Evolutionary conservation across 73 alveolate genomes (phyloP), one percentile per base, ranked within the genome.

Genomic region (Paramecium caudatum): DNA sequence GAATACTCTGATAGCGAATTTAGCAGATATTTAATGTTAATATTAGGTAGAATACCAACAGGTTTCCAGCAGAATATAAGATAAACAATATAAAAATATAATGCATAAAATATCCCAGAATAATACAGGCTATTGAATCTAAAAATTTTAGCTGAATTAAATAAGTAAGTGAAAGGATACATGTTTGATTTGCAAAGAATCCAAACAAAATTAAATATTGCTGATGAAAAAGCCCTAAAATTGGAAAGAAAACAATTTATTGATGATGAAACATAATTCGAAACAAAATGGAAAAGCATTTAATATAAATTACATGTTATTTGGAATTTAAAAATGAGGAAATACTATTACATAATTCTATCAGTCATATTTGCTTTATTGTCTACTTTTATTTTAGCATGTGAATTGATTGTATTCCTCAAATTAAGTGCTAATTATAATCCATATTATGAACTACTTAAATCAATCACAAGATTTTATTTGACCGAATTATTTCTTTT

Each of bases 261-360:
- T n/a, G 84, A 49, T 15, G 49, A 45, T 55, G 61, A 50, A 15
- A 70, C 82, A 3, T 30, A 83, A 17, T 46, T 65, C 16, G 21
- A 83, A 55, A 70, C 82, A 0, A 83, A 83, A 83, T 50, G 7
- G 25, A 46, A 50, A n/a, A 65, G 61, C 17, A 55, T 49, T 49
- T 32, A 33, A 3, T 65, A 83, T 55, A 70, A 55, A 12, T 32
- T 61, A 17, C 17, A n/a, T 12, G 33, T 65, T 47, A 55, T 83
- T 37, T 83, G 91, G 91, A 83, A 83, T 50, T 61, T 65, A 55
- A 83, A 55, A 16, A 25, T 70, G 10, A 83, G 82, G 61, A 55
- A 83, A 83, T 55, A 34, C 9, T 36, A 55, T 25, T 45, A 21
- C 33, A 36, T 50, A 5, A 3, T 50, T 5, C 36, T 37, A 30